phyloP scores from a whole-genome alignment of 2,329 filamentous ascomycete species.

The Emericellopsis atlantica region DNA sequence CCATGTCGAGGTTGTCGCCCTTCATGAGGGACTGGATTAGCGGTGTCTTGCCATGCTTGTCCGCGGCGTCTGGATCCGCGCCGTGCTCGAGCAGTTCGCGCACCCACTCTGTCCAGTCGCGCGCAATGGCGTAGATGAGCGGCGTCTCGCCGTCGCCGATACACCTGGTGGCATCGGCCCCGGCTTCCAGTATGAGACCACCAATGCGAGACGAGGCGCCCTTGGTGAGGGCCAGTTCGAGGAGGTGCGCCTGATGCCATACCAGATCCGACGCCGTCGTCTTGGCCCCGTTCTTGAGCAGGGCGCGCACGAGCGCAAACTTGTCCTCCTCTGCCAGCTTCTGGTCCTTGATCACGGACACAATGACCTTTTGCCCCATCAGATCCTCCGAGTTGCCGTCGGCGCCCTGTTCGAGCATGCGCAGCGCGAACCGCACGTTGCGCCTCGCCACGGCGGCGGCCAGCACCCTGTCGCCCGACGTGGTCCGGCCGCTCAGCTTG shows the following conservation, averaged over 20 bases:
- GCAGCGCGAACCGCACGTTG: constrained; percentile 15
- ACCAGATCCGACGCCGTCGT: constrained; percentile 12
- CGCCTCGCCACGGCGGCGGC: constrained; percentile 17
- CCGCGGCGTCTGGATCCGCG: constrained; percentile 16
- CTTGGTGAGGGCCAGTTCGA: constrained; percentile 1
- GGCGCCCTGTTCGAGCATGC: constrained; percentile 20
- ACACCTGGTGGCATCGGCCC: constrained; percentile 8
- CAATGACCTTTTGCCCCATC: constrained; percentile 16
- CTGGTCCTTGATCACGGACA: constrained; percentile 14
- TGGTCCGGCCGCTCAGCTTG: constrained; percentile 13
- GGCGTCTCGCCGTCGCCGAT: constrained; percentile 15
- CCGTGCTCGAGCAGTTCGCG: constrained; percentile 16
- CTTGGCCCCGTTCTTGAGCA: constrained; percentile 20
- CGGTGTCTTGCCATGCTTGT: constrained; percentile 17
- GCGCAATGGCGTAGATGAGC: constrained; percentile 16
- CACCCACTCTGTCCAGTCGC: constrained; percentile 9
- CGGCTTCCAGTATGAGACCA: constrained; percentile 13
- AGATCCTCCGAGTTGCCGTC: constrained; percentile 17
- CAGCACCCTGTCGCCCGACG: constrained; percentile 18
- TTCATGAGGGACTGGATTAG: constrained; percentile 17
- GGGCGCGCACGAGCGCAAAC: constrained; percentile 11
- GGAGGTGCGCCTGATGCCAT: constrained; percentile 4
- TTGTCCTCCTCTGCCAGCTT: constrained; percentile 12
- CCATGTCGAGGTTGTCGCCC: constrained; percentile 11
- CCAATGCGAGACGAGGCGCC: constrained; percentile 8